Base-by-base conservation (phyloP, 2,329 filamentous ascomycete genomes). In the Neurospora crassa region DNA sequence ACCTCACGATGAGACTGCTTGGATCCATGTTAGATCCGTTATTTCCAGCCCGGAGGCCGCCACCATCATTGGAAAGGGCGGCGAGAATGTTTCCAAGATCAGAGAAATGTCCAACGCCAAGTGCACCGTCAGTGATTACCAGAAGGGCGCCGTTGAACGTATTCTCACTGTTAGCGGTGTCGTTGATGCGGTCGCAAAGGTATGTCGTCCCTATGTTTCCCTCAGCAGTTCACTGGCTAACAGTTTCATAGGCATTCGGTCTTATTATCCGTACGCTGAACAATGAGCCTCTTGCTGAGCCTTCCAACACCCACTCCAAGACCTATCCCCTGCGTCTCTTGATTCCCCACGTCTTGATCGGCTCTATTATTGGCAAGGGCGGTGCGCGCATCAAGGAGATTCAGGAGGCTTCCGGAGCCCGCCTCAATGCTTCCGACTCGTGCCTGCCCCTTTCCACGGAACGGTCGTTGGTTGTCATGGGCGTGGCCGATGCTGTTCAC, bases 111-210 rank as follows among this genome's bases (percentile, higher is more conserved):
- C 96, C 69, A 94, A 94, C 77, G 96, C 96, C 76, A 98, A 98
- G 84, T 99, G 96, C 85, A 99, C 96, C 68, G 96, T 99, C 77
- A 97, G 94, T 84, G 96, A 99, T 83, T 99, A 98, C 79, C 92
- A 96, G 77, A 93, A 97, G 79, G 96, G 96, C 75, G 96, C 96
- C 70, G 94, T 98, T 42, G 96, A 99, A 85, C 93, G 96, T 80
- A 97, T 99, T 78, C 86, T 99, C 78, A 99, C 96, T 41, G 96
- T 99, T 73, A 98, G 95, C 82, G 96, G 96, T 74, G 91, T 93
- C 75, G 95, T 98, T 76, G 96, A 99, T 83, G 95, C 95, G 76
- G 94, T 94, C 75, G 96, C 96, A 76, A 99, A 99, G 89, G 93
- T 95, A 72, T 67, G 70, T 43, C 40, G 53, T 69, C 37, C 14